These are phyloP conservation scores for Boletus sp. DNA, from an alignment of 768 basidiomycete species.

Conservation along the genomic window DNA sequence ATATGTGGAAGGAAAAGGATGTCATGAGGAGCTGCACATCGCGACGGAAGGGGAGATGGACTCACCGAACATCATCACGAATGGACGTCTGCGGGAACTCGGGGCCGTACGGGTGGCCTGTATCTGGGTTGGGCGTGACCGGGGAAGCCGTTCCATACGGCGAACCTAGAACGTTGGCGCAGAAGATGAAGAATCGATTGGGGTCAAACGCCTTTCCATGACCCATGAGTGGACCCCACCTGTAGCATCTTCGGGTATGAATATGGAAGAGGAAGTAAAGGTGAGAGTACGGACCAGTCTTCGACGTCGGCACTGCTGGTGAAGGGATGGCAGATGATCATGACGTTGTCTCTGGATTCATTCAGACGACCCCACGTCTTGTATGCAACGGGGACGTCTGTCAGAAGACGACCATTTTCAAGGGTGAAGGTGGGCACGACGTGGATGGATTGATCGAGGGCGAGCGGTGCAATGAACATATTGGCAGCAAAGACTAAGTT, in stretches of 20 bases:
- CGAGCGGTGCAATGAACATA: slow-evolving; percentile 16
- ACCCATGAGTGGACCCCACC: slow-evolving; percentile 98
- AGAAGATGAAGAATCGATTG: slow-evolving; percentile 87
- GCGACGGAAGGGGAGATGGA: background rate
- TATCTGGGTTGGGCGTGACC: slow-evolving; percentile 77
- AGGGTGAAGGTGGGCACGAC: slow-evolving; percentile 73
- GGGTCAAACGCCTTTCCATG: slow-evolving; percentile 90
- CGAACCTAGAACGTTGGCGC: slow-evolving; percentile 89
- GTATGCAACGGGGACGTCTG: slow-evolving; percentile 87
- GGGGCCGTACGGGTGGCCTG: slow-evolving; percentile 78
- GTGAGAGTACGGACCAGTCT: slow-evolving; percentile 72
- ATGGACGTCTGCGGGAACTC: slow-evolving; percentile 91
- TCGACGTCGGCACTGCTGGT: slow-evolving; percentile 97
- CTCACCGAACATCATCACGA: slow-evolving; percentile 88
- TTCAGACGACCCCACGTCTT: slow-evolving; percentile 96
- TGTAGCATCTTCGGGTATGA: slow-evolving; percentile 28
- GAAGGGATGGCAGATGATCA: slow-evolving; percentile 98
- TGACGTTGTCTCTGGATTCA: slow-evolving; percentile 74
- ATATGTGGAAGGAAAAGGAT: background rate
- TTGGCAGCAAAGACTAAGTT: too few relatives aligned
- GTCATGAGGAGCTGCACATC: background rate
- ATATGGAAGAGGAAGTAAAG: background rate
- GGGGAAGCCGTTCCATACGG: slow-evolving; percentile 95
- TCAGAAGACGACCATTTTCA: slow-evolving; percentile 71
- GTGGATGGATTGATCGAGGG: slow-evolving; percentile 51